Conservation (phyloP, 805 yeast genomes). For the Starmerella khaoyaiensis region DNA sequence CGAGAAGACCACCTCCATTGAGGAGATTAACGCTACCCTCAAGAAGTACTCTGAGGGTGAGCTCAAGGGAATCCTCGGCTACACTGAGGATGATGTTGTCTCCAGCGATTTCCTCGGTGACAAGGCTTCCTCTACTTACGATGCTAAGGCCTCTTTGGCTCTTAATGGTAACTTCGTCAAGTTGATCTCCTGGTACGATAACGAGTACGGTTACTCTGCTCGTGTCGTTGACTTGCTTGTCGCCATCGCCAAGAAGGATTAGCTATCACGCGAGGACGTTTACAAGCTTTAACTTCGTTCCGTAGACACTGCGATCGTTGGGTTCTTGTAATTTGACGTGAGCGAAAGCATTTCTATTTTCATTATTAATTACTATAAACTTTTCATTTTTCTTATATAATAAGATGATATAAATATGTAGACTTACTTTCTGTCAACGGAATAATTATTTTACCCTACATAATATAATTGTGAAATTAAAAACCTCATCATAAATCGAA, state of each 20-base stretch:
- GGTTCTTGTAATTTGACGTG: too few relatives aligned
- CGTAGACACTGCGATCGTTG: too few relatives aligned
- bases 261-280: too few relatives aligned
- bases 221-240: slow-evolving; percentile 86
- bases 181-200: slow-evolving; percentile 90
- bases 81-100: slow-evolving; percentile 87
- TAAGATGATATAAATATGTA: too few relatives aligned
- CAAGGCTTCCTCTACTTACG: slow-evolving; percentile 75
- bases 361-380: too few relatives aligned
- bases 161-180: slow-evolving; percentile 81
- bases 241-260: slow-evolving; percentile 66
- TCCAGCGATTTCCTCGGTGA: slow-evolving; percentile 81
- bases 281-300: too few relatives aligned
- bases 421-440: too few relatives aligned
- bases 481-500: too few relatives aligned
- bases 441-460: too few relatives aligned
- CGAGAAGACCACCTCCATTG: slow-evolving; percentile 64
- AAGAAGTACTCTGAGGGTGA: slow-evolving; percentile 66
- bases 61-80: slow-evolving; percentile 72
- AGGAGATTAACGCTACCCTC: slow-evolving; percentile 63
- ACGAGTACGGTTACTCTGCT: slow-evolving; percentile 92
- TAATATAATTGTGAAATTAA: too few relatives aligned
- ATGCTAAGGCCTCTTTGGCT: slow-evolving; percentile 81
- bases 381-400: too few relatives aligned
- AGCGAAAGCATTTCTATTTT: too few relatives aligned